Base-by-base conservation (phyloP, 306 rosid species). In the Trifolium pratense region DNA sequence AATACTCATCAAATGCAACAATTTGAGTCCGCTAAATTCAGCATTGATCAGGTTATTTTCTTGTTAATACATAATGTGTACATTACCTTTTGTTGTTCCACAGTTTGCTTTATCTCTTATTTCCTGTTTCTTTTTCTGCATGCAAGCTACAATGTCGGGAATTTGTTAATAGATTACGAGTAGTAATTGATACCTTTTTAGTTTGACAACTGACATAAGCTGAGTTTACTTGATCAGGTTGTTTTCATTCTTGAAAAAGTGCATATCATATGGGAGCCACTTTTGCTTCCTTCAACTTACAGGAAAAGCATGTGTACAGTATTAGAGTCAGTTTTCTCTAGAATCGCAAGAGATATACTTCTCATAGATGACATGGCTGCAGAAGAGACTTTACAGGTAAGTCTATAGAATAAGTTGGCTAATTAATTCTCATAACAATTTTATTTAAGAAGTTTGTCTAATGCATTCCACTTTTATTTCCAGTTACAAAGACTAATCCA, bases 361-460 rank as follows among this genome's bases (percentile, higher is more conserved):
- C 84, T 88, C 70, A 75, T 93, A 64, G 98, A 93, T 84, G 98
- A 94, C 87, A 88, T 94, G 56, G 98, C 97, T 63, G 97, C 94
- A 21, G 96, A 94, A 36, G 97, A 93, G 86, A 93, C 98, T 34
- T 81, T 93, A 75, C 89, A 93, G 98, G 98, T 89, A 75, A 46
- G 70, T 66, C 49, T 39, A 59, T 68, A 9, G 23, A 67, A 7
- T 23, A 9, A 29, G 8, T 70, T 16, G 0, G 68, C 55, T 23
- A 21, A 42, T 66, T 66, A 63, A 63, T 37, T 16, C 69, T 11
- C 37, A 5, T 17, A 9, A 40, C 20, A 10, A 40, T 66, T 40
- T 45, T 42, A 42, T 42, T 66, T 42, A 20, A 21, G 20, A 40
- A 21, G 13, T 21, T 40, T 0, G 70, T 21, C 20, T 40, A 21